Conservation (phyloP, 805 yeast species). For the Spathaspora gorwiae region DNA sequence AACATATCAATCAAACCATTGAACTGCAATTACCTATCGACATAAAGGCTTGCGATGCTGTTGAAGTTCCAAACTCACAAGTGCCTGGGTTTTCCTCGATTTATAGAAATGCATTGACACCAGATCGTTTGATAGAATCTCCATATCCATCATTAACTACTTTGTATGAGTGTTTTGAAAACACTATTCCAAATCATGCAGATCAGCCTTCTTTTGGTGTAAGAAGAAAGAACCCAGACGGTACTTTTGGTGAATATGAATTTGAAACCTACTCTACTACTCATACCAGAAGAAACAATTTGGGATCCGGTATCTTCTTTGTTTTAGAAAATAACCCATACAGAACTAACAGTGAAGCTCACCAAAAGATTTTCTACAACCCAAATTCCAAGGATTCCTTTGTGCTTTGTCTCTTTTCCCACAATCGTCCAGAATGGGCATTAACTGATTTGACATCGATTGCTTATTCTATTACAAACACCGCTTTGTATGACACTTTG, state of each 20-base stretch:
- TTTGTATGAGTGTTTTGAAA: conserved; percentile 40
- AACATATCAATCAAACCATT: conserved; percentile 10
- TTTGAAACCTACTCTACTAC: conserved; percentile 23
- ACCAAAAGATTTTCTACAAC: conserved; percentile 19
- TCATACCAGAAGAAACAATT: conserved; percentile 19
- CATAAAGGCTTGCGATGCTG: conserved; percentile 6
- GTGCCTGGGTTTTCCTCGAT: conserved; percentile 23
- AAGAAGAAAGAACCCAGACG: conserved; percentile 25
- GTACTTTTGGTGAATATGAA: conserved; percentile 27
- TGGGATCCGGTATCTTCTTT: conserved; percentile 37
- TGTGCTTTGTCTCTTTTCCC: conserved; percentile 52
- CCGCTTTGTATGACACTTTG: conserved; percentile 34
- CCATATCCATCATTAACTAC: conserved; percentile 46
- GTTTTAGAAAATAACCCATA: conserved; percentile 30
- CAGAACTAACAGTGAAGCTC: conserved; percentile 20
- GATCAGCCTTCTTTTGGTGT: conserved; percentile 44
- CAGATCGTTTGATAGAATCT: conserved; percentile 22
- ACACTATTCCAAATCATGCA: conserved; percentile 33
- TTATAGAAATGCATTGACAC: conserved; percentile 23
- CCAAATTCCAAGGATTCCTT: conserved; percentile 23
- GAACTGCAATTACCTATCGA: conserved; percentile 9
- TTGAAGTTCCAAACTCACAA: conserved; percentile 14
- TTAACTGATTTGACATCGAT: conserved; percentile 65
- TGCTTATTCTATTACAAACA: conserved; percentile 37
- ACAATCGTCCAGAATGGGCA: conserved; percentile 65